A percentile compares a stretch with the other conserved stretches of the same genome.
phyloP scores from a whole-genome alignment of 2,329 filamentous ascomycete species.

The Xylaria sp. region DNA sequence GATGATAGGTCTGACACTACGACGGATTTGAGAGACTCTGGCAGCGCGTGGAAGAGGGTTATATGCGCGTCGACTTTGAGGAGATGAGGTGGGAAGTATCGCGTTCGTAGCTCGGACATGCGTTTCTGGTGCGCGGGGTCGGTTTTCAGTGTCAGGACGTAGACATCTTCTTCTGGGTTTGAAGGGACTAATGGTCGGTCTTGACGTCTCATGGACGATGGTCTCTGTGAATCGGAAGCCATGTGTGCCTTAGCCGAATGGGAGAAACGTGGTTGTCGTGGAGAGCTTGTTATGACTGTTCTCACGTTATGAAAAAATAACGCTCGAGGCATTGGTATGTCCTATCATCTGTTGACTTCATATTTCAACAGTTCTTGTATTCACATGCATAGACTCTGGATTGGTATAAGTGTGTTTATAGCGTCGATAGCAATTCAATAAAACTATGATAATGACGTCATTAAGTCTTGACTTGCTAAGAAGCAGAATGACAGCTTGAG shows the following conservation, averaged over 20 bases:
- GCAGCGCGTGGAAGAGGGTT: not conserved
- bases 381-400: not conserved
- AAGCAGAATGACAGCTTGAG: not conserved
- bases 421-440: not conserved
- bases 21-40: not conserved
- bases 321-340: not conserved
- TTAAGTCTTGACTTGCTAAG: not conserved
- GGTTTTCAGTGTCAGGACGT: not conserved
- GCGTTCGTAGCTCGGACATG: not conserved
- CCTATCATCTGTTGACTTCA: not conserved
- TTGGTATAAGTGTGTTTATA: not conserved
- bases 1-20: not conserved
- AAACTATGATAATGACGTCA: not conserved
- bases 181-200: not conserved
- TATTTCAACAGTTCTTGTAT: not conserved
- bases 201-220: not conserved
- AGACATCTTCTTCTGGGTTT: not conserved
- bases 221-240: not conserved
- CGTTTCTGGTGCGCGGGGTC: not conserved
- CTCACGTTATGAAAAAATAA: not conserved
- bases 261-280: not conserved
- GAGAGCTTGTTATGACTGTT: not conserved
- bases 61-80: not conserved
- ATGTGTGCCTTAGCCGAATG: not conserved
- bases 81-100: not conserved